Evolutionary conservation across 257 asterid genomes (phyloP).

Genomic region (Solanum tacnaense): DNA sequence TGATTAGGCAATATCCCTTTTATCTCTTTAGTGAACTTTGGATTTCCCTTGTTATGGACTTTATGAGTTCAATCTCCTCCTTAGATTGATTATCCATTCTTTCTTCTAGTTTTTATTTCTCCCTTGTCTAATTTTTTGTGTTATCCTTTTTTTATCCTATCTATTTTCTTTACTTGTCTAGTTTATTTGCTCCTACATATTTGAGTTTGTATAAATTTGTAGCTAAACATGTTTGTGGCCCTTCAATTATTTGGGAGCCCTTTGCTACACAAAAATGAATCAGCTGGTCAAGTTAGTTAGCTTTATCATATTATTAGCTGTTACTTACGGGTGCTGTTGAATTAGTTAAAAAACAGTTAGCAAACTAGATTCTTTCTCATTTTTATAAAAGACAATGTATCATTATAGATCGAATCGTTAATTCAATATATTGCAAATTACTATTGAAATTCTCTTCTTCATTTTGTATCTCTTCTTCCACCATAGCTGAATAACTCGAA

Average conservation of each 20-base stretch:
- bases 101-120: neutral
- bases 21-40: neutral
- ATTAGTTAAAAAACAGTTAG: neutral
- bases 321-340: neutral
- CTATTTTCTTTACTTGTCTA: neutral
- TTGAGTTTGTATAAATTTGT: neutral
- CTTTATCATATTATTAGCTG: neutral
- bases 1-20: neutral
- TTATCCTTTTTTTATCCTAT: neutral
- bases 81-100: neutral
- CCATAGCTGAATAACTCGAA: neutral
- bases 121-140: neutral
- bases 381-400: neutral
- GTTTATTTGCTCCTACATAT: neutral
- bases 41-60: neutral
- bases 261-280: neutral
- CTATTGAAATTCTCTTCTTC: neutral
- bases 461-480: neutral
- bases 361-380: neutral
- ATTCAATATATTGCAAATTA: too few relatives aligned
- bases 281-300: neutral
- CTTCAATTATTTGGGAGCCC: neutral
- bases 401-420: neutral
- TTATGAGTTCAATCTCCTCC: neutral
- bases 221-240: neutral